Evolutionary conservation across 345 rosid genomes (phyloP).

Genomic region (Gossypium sturtianum): DNA sequence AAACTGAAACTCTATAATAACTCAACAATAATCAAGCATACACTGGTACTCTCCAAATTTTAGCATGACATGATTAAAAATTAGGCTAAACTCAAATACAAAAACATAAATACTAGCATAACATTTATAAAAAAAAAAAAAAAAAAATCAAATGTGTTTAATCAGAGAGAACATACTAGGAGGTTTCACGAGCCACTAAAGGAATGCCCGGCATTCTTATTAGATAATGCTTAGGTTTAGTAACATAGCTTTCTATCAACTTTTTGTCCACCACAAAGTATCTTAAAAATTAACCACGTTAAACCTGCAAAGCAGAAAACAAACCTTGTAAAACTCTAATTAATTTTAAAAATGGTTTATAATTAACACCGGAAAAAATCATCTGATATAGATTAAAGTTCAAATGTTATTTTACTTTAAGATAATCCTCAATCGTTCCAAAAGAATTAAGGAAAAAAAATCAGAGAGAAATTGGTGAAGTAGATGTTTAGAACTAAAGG

Average conservation of each 20-base stretch:
- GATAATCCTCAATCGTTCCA: neutral
- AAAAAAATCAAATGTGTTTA: neutral
- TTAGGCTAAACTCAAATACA: neutral
- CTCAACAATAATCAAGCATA: neutral
- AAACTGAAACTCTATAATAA: conserved; percentile 1
- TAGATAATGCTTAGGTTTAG: conserved; percentile 23
- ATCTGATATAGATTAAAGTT: neutral
- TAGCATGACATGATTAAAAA: neutral
- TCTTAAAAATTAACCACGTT: neutral
- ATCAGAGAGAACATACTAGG: conserved; percentile 53
- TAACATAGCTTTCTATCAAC: conserved; percentile 30
- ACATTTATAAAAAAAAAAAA: neutral
- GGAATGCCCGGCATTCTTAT: conserved; percentile 93
- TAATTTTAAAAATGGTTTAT: neutral
- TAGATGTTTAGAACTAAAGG: neutral
- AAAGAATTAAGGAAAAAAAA: neutral
- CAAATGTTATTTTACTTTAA: neutral
- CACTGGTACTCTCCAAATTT: neutral
- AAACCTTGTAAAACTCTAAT: neutral
- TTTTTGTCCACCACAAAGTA: neutral
- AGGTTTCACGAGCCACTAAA: conserved; percentile 67
- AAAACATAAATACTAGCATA: neutral
- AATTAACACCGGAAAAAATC: neutral
- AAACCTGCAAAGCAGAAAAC: neutral
- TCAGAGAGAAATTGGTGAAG: neutral